Evolutionary conservation across 1,284 basidiomycete species (phyloP).

Genomic region (Apiotrichum porosum): DNA sequence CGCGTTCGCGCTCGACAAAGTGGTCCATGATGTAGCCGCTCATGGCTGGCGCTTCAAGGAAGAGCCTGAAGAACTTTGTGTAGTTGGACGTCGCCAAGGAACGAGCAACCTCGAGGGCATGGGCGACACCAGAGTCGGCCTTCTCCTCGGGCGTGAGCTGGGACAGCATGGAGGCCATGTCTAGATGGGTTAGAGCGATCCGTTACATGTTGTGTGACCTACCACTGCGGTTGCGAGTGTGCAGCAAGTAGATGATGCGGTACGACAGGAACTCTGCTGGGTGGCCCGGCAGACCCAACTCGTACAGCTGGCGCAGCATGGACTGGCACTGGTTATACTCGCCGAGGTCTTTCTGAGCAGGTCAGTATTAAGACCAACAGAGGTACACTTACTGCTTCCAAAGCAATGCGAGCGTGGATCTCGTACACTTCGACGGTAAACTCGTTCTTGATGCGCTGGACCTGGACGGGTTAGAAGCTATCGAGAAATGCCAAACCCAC

Average conservation of each 20-base stretch:
- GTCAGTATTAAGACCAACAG: constrained; percentile 5
- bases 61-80: constrained; percentile 82
- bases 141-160: constrained; percentile 90
- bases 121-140: constrained; percentile 68
- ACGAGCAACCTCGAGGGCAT: constrained; percentile 83
- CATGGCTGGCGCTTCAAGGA: constrained; percentile 87
- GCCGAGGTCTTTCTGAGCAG: constrained; percentile 79
- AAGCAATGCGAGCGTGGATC: constrained; percentile 93
- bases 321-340: constrained; percentile 99
- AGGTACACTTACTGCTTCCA: constrained; percentile 70
- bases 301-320: constrained; percentile 83
- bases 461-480: constrained; percentile 56
- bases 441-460: constrained; percentile 99
- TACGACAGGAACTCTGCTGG: constrained; percentile 96
- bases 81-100: constrained; percentile 91
- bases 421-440: constrained; percentile 98
- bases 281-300: constrained; percentile 83
- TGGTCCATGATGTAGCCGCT: constrained; percentile 99
- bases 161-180: constrained; percentile 91
- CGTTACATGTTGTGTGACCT: constrained; percentile 40
- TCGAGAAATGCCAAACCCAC: constrained; percentile 57
- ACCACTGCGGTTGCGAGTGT: constrained; percentile 93
- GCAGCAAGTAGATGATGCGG: constrained; percentile 90
- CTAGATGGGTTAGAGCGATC: constrained; percentile 50
- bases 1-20: constrained; percentile 87